Base-by-base conservation (phyloP, 371 early-diverging fungal species). In the Mucor circinelloides region DNA sequence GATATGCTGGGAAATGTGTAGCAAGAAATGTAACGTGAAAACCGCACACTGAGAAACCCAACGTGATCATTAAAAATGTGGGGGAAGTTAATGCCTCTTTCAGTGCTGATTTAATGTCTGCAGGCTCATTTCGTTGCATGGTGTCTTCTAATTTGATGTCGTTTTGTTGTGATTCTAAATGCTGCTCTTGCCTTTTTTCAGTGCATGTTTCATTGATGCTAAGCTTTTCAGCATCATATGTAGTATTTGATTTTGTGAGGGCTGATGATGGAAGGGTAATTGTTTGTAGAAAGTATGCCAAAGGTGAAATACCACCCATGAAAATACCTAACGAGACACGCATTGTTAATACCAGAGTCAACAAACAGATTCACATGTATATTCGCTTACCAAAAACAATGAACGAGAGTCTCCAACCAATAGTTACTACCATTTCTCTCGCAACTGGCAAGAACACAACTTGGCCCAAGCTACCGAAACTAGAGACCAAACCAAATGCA, bases 1-100 rank as follows among this genome's bases (percentile, higher is more conserved):
- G 52, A 46, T 75, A 78, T 0, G 79, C 79, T 17, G 79, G 79
- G 10, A 78, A 58, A 63, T 78, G 75, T 15, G 79, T 75, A 2
- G 69, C 48, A 17, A 78, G 44, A 58, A 78, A 78, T n/a, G 71
- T 52, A 21, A 78, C 66, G 58, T 78, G 79, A 56, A 71, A 78
- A 5, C 79, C 79, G 63, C 79, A 78, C 8, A 73, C 71, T 10
- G 63, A 56, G 54, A 75, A 78, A 6, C 71, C 79, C 15, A 73
- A 48, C 9, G 71, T 60, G 31, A 75, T 69, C 44, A 78, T 55
- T 17, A 68, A 59, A 38, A 71, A 78, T 17, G 68, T 69, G 3
- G 72, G 65, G 6, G 73, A 71, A 2, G 68, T 56, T 21, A 73
- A 67, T 56, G 76, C 76, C 46, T 73, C 64, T 19, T 68, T 71